Evolutionary conservation across 768 basidiomycete species (phyloP).

Genomic region (Cystobasidium tubakii): DNA sequence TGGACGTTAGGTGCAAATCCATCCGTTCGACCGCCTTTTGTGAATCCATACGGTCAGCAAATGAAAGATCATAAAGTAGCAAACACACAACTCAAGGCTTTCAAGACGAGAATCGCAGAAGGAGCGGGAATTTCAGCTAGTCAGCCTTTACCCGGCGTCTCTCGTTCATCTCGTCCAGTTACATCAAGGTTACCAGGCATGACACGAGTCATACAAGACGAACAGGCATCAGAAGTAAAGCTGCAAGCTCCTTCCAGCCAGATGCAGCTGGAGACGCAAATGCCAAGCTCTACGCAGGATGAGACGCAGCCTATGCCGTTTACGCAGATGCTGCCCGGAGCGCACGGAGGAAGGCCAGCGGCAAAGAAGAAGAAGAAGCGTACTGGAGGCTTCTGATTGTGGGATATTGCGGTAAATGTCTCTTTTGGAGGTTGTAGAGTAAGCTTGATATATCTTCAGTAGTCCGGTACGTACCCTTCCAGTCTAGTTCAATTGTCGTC

Average conservation of each 20-base stretch:
- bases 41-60: conserved; percentile 15
- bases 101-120: conserved; percentile 8
- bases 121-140: conserved; percentile 10
- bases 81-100: conserved; percentile 7
- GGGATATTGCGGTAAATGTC: too few species aligned
- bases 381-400: conserved; percentile 41
- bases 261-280: not conserved
- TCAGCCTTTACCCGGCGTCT: not conserved
- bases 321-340: conserved; percentile 42
- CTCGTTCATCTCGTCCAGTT: not conserved
- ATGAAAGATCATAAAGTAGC: not conserved
- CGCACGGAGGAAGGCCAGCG: conserved; percentile 39
- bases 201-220: not conserved
- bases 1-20: conserved; percentile 33
- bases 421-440: too few species aligned
- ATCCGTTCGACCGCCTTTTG: not conserved
- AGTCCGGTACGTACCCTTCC: too few species aligned
- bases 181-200: not conserved
- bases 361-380: conserved; percentile 39
- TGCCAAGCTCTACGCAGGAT: not conserved
- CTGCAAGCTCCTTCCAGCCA: not conserved
- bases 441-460: too few species aligned
- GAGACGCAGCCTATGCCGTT: conserved; percentile 7
- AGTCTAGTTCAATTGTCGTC: too few species aligned
- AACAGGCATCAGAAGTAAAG: not conserved